phyloP scores from a whole-genome alignment of 225 moss, liverwort and hornwort genomes.

The Sphagnum contortum region DNA sequence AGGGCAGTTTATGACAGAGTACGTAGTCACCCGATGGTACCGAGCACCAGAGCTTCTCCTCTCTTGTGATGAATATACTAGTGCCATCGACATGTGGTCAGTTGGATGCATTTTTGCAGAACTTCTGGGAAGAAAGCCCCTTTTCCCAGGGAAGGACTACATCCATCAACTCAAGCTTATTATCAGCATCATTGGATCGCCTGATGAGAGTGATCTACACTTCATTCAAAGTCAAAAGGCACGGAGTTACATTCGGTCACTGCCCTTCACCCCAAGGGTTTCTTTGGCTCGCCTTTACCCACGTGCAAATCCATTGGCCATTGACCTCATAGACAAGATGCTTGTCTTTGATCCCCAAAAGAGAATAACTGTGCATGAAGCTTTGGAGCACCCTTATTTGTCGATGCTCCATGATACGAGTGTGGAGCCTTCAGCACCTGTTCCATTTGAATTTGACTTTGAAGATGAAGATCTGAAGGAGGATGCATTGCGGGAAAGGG shows the following conservation, averaged over 20 bases:
- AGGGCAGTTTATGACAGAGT: constrained; percentile 99
- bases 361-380: constrained; percentile 86
- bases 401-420: constrained; percentile 76
- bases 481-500: constrained; percentile 92
- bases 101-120: constrained; percentile 98
- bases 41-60: constrained; percentile 88
- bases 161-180: constrained; percentile 99
- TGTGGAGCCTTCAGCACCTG: constrained; percentile 82
- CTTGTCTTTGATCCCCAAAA: constrained; percentile 92
- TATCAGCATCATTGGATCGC: constrained; percentile 91
- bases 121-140: constrained; percentile 82
- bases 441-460: constrained; percentile 87
- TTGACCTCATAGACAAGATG: constrained; percentile 93
- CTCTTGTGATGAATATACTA: constrained; percentile 94
- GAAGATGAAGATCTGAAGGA: constrained; percentile 95
- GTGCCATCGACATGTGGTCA: constrained; percentile 98
- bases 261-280: constrained; percentile 72
- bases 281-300: constrained; percentile 84
- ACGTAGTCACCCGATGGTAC: constrained; percentile 97
- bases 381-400: constrained; percentile 91
- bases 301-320: constrained; percentile 82
- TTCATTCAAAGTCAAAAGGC: constrained; percentile 95
- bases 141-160: constrained; percentile 98
- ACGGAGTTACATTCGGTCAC: constrained; percentile 81
- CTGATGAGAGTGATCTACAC: constrained; percentile 88